phyloP scores from a whole-genome alignment of 306 rosid genomes.

The Vachellia collinsii region DNA sequence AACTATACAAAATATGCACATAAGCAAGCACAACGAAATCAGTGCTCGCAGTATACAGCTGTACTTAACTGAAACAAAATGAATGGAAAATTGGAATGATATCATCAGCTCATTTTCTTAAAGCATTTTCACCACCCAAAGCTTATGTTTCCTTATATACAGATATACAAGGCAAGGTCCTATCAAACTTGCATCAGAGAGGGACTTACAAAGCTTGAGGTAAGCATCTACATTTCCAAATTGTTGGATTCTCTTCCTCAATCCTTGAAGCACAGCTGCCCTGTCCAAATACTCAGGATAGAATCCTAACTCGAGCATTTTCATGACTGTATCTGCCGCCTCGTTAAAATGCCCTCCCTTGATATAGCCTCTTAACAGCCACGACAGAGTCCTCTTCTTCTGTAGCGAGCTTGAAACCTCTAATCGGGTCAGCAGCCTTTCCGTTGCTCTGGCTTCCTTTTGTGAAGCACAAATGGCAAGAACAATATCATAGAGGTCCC shows the following conservation, averaged over 20 bases:
- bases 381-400: constrained; percentile 83
- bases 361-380: constrained; percentile 89
- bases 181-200: constrained; percentile 71
- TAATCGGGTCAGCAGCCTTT: constrained; percentile 70
- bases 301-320: constrained; percentile 82
- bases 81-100: constrained; percentile 8
- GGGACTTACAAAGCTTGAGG: constrained; percentile 79
- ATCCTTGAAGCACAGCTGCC: constrained; percentile 82
- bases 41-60: constrained; percentile 38
- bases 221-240: constrained; percentile 63
- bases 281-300: constrained; percentile 82
- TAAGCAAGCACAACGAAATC: constrained; percentile 44
- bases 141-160: constrained; percentile 74
- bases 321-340: constrained; percentile 81
- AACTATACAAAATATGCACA: constrained; percentile 58
- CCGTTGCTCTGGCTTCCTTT: constrained; percentile 65
- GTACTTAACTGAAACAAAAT: constrained; percentile 15
- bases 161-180: constrained; percentile 85
- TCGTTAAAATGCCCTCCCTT: constrained; percentile 89
- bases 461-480: constrained; percentile 94
- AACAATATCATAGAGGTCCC: constrained; percentile 84
- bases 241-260: constrained; percentile 69
- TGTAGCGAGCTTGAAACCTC: constrained; percentile 62
- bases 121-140: constrained; percentile 84
- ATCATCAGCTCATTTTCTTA: constrained; percentile 37